A percentile compares a stretch with the other conserved stretches of the same genome.
These are phyloP conservation scores for Zelopaecilomyces penicillatus DNA, from an alignment of 2,329 filamentous ascomycete genomes.

Conservation along the genomic window DNA sequence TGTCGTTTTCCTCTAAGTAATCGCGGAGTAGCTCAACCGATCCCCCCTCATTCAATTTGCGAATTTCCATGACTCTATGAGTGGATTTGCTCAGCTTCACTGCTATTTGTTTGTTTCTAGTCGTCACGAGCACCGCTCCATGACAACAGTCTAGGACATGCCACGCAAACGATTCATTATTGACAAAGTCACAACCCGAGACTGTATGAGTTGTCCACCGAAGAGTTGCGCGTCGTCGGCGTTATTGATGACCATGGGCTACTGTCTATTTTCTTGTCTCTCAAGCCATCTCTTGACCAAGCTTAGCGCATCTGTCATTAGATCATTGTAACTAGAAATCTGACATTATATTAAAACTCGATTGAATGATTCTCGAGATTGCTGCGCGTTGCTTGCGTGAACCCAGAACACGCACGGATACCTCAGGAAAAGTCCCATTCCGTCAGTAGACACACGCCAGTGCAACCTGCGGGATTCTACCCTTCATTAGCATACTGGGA, in stretches of 20 bases:
- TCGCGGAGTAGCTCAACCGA: conserved; percentile 17
- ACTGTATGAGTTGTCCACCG: background rate
- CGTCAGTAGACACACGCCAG: conserved; percentile 20
- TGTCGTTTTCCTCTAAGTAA: conserved; percentile 11
- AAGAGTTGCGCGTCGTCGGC: conserved; percentile 11
- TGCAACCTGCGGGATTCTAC: conserved; percentile 26
- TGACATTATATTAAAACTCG: conserved; percentile 18
- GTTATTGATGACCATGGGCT: conserved; percentile 13
- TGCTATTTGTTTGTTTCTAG: conserved; percentile 21
- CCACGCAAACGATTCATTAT: background rate
- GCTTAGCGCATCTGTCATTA: conserved; percentile 13
- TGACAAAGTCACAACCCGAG: background rate
- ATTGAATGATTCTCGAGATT: conserved; percentile 19
- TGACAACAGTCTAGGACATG: conserved; percentile 21
- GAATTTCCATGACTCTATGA: conserved; percentile 13
- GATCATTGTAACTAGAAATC: conserved; percentile 15
- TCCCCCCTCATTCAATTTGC: conserved; percentile 20
- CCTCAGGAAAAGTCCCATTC: conserved; percentile 9
- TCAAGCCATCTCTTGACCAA: conserved; percentile 22
- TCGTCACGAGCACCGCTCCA: conserved; percentile 24
- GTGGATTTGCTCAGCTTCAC: conserved; percentile 11
- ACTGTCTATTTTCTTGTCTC: conserved; percentile 10
- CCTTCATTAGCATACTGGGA: background rate
- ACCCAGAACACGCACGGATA: conserved; percentile 26
- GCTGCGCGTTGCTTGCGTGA: conserved; percentile 21